Evolutionary conservation across 2,329 filamentous ascomycete species (phyloP).

Genomic region (Davidsoniella virescens): DNA sequence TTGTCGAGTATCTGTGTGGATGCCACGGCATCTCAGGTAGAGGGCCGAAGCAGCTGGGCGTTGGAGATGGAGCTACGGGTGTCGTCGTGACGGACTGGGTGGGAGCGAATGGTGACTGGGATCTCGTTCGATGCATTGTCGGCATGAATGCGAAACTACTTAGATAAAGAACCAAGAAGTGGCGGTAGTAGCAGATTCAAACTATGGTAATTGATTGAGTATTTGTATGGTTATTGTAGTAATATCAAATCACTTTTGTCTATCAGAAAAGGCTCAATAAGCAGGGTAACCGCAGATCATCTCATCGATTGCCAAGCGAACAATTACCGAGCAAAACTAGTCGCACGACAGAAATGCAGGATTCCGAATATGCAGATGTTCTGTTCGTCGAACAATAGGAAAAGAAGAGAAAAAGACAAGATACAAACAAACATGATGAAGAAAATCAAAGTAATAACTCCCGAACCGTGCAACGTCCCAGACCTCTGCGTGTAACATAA

Average conservation of each 20-base stretch:
- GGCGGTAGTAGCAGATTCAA: background rate
- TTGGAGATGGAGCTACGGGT: slow-evolving; percentile 64
- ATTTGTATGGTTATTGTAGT: too few relatives aligned
- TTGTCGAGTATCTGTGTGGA: slow-evolving; percentile 45
- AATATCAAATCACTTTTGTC: too few relatives aligned
- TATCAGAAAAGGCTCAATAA: too few relatives aligned
- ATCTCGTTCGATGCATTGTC: slow-evolving; percentile 70
- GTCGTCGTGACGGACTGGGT: slow-evolving; percentile 92
- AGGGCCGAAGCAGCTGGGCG: slow-evolving; percentile 31
- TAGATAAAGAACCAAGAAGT: slow-evolving; percentile 20
- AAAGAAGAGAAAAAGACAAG: background rate
- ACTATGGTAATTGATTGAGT: too few relatives aligned
- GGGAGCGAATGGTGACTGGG: slow-evolving; percentile 75
- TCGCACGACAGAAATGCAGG: too few relatives aligned
- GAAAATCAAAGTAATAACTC: background rate
- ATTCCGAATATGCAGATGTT: too few relatives aligned
- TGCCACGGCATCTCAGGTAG: slow-evolving; percentile 36
- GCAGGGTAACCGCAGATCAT: too few relatives aligned
- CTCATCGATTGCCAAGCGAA: too few relatives aligned
- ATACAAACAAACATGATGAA: background rate
- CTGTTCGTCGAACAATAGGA: background rate
- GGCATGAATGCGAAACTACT: slow-evolving; percentile 70
- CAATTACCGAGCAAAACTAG: too few relatives aligned
- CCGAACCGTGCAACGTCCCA: too few relatives aligned
- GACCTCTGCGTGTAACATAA: too few relatives aligned